These are phyloP conservation scores for Fagopyrum tataricum DNA, from an alignment of 148 eudicot genomes.

Conservation along the genomic window DNA sequence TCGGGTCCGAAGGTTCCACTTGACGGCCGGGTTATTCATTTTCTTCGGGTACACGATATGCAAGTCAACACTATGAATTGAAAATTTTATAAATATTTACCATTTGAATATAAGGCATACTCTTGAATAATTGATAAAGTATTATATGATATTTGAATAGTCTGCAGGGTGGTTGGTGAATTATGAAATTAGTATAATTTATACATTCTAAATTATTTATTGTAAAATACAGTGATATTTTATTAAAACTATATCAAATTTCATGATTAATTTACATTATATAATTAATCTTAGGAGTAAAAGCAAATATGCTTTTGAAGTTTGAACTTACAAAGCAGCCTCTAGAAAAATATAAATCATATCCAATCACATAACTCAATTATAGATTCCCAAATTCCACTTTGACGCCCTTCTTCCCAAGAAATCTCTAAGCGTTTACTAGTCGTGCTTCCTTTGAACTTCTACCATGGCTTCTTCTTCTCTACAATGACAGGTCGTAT, in stretches of 20 bases:
- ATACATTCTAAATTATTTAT: too few species aligned
- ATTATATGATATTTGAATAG: too few species aligned
- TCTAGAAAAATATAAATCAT: not conserved
- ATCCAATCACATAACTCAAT: not conserved
- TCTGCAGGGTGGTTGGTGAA: too few species aligned
- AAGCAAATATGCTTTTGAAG: not conserved
- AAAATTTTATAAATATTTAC: too few species aligned
- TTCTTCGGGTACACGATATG: not conserved
- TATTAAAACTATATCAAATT: too few species aligned
- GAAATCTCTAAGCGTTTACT: not conserved
- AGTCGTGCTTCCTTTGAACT: not conserved
- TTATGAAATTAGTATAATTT: too few species aligned
- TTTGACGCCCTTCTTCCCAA: not conserved
- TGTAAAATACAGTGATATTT: too few species aligned
- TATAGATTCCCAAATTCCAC: not conserved
- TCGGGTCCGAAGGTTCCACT: not conserved
- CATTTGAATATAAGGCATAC: too few species aligned
- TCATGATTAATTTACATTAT: too few species aligned
- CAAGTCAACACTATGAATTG: too few species aligned
- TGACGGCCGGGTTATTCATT: constrained; percentile 2
- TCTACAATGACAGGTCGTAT: not conserved
- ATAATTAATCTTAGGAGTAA: too few species aligned
- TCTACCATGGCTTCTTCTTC: not conserved
- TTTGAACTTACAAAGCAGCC: not conserved
- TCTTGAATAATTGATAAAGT: too few species aligned